Percentiles rank a stretch among this genome's conserved stretches.
These are phyloP conservation scores for Naumovozyma baii DNA, from an alignment of 805 yeast genomes.

Conservation along the genomic window DNA sequence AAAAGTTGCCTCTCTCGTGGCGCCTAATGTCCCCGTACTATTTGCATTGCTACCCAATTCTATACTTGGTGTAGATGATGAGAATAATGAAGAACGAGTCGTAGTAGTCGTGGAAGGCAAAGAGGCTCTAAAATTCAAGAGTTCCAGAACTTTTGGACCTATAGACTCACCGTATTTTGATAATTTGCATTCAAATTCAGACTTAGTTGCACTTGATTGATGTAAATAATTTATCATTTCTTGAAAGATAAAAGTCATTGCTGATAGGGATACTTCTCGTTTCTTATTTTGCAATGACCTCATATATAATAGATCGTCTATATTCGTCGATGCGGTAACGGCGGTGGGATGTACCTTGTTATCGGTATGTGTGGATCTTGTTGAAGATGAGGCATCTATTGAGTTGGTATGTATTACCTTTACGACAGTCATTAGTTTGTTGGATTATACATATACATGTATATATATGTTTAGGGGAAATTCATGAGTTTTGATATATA, in stretches of 20 bases:
- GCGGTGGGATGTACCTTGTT: no score
- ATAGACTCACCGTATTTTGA: constrained; percentile 68
- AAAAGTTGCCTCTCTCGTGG: constrained; percentile 1
- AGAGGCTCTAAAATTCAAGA: constrained; percentile 31
- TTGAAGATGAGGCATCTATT: not conserved
- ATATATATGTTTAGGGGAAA: no score
- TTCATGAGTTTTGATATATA: no score
- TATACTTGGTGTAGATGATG: not conserved
- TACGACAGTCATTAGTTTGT: no score
- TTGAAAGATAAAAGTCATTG: constrained; percentile 61
- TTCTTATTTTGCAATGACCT: constrained; percentile 18
- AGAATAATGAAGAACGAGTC: not conserved
- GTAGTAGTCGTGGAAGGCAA: not conserved
- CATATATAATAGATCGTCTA: constrained; percentile 10
- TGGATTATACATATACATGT: no score
- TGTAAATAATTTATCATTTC: constrained; percentile 61
- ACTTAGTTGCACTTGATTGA: constrained; percentile 49
- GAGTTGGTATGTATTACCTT: not conserved
- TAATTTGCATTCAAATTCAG: constrained; percentile 51
- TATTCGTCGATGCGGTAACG: no score
- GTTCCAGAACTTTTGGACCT: constrained; percentile 62
- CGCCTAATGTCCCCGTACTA: constrained; percentile 1
- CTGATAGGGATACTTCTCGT: constrained; percentile 52
- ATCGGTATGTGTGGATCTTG: not conserved
- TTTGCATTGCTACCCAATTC: constrained; percentile 1